Percentiles rank a stretch among this genome's conserved stretches.
Conservation (phyloP, 2,329 filamentous ascomycete genomes). For the Neofusicoccum parvum region DNA sequence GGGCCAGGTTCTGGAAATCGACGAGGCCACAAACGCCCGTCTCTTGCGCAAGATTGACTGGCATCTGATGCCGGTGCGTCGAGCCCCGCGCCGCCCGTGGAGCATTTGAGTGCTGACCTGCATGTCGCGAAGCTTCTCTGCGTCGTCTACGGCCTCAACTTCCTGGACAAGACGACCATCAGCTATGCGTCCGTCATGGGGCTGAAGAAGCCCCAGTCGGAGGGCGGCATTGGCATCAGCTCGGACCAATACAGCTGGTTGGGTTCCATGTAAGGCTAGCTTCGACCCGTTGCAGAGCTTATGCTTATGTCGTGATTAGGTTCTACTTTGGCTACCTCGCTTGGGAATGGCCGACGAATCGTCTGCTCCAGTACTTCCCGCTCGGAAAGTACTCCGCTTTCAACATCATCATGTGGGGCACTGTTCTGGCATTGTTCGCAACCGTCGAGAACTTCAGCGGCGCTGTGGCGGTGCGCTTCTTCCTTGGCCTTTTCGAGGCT, state of each 20-base stretch:
- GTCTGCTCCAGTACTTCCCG: conserved; percentile 64
- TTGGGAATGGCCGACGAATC: conserved; percentile 68
- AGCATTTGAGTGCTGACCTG: neutral
- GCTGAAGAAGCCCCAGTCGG: conserved; percentile 39
- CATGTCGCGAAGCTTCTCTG: neutral
- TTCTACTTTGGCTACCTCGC: conserved; percentile 59
- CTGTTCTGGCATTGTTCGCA: conserved; percentile 63
- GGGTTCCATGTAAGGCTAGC: conserved; percentile 38
- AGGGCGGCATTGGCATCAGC: conserved; percentile 47
- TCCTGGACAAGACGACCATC: conserved; percentile 61
- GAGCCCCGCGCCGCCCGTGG: neutral
- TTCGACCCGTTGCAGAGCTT: no score
- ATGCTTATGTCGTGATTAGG: neutral
- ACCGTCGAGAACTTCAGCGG: conserved; percentile 62
- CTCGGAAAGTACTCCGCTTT: conserved; percentile 67
- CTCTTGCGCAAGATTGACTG: conserved; percentile 64
- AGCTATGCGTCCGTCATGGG: conserved; percentile 57
- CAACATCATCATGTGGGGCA: conserved; percentile 67
- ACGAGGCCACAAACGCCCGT: conserved; percentile 60
- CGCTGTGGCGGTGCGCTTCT: conserved; percentile 66
- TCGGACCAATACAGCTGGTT: conserved; percentile 58
- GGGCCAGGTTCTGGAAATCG: conserved; percentile 56
- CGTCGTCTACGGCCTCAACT: conserved; percentile 61
- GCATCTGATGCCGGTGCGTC: conserved; percentile 58
- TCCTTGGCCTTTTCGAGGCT: conserved; percentile 69